These are phyloP conservation scores for Penicillium herquei DNA, from an alignment of 495 filamentous ascomycete species.

Conservation along the genomic window DNA sequence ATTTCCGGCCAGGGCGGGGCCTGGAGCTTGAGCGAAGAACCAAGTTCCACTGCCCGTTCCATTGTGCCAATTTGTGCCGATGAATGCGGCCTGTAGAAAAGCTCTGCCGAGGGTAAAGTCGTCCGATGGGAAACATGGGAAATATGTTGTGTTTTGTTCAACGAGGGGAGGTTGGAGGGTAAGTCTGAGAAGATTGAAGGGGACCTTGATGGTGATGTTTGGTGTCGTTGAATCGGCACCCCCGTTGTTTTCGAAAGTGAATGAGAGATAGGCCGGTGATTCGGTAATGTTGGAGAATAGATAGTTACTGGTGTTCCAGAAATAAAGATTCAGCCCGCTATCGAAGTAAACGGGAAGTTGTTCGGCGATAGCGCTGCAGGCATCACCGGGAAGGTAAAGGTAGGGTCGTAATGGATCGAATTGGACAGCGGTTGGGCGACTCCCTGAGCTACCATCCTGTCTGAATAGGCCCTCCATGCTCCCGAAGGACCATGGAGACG, in stretches of 20 bases:
- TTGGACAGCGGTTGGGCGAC: slow-evolving; percentile 19
- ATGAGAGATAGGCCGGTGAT: slow-evolving; percentile 49
- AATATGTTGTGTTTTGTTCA: slow-evolving; percentile 41
- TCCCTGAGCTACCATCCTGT: slow-evolving; percentile 28
- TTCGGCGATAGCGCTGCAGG: slow-evolving; percentile 48
- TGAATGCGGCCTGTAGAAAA: slow-evolving; percentile 57
- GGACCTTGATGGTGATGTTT: slow-evolving; percentile 51
- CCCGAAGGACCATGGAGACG: slow-evolving; percentile 37
- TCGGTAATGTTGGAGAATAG: slow-evolving; percentile 42
- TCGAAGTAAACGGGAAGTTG: slow-evolving; percentile 46
- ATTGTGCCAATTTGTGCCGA: slow-evolving; percentile 47
- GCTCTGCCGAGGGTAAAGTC: slow-evolving; percentile 48
- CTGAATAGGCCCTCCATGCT: slow-evolving; percentile 34
- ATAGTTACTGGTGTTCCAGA: slow-evolving; percentile 47
- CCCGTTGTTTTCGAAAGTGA: slow-evolving; percentile 40
- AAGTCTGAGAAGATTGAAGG: slow-evolving; percentile 52
- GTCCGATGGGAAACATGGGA: slow-evolving; percentile 46
- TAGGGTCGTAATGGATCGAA: slow-evolving; percentile 46
- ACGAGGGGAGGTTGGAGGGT: slow-evolving; percentile 50
- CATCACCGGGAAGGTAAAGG: slow-evolving; percentile 46
- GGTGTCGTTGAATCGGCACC: slow-evolving; percentile 12
- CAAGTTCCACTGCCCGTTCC: slow-evolving; percentile 29
- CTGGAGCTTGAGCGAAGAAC: slow-evolving; percentile 53
- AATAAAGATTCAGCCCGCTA: slow-evolving; percentile 40
- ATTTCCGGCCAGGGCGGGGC: slow-evolving; percentile 24